These are phyloP conservation scores for Hirsutella rhossiliensis DNA, from an alignment of 2,329 filamentous ascomycete genomes.

Conservation along the genomic window DNA sequence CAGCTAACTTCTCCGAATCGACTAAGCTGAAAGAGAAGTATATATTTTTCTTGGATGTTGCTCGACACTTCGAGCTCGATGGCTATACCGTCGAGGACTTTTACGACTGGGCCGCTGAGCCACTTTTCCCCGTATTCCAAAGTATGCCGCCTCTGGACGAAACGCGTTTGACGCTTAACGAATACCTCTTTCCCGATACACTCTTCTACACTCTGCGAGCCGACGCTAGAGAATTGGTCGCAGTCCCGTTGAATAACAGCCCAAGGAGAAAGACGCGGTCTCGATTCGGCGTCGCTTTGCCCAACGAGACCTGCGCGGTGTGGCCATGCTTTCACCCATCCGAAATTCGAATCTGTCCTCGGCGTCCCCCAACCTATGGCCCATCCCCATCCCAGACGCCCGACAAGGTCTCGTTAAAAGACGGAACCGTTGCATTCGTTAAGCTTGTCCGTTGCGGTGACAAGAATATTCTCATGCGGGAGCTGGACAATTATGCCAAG, in stretches of 20 bases:
- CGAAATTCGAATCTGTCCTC: conserved; percentile 2
- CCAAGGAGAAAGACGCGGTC: not conserved
- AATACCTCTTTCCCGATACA: conserved; percentile 6
- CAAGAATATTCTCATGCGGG: not conserved
- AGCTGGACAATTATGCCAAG: conserved; percentile 5
- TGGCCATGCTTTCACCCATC: conserved; percentile 6
- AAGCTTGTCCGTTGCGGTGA: conserved; percentile 2
- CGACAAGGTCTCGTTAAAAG: not conserved
- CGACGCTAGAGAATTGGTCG: conserved; percentile 2
- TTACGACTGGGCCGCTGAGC: conserved; percentile 10
- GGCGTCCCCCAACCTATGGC: not conserved
- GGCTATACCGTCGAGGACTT: conserved; percentile 12
- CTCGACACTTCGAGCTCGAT: conserved; percentile 9
- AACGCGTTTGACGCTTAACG: conserved; percentile 1
- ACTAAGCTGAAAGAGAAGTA: conserved; percentile 8
- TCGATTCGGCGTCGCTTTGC: conserved; percentile 1
- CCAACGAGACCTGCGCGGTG: conserved; percentile 3
- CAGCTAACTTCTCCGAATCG: conserved; percentile 9
- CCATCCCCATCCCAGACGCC: conserved; percentile 1
- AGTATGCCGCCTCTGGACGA: not conserved
- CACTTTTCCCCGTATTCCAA: conserved; percentile 6
- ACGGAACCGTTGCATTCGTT: conserved; percentile 1
- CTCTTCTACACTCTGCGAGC: conserved; percentile 6
- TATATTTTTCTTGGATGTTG: conserved; percentile 11
- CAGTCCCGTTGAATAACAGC: not conserved